Base-by-base conservation (phyloP, 345 rosid genomes). In the Hibiscus trionum region DNA sequence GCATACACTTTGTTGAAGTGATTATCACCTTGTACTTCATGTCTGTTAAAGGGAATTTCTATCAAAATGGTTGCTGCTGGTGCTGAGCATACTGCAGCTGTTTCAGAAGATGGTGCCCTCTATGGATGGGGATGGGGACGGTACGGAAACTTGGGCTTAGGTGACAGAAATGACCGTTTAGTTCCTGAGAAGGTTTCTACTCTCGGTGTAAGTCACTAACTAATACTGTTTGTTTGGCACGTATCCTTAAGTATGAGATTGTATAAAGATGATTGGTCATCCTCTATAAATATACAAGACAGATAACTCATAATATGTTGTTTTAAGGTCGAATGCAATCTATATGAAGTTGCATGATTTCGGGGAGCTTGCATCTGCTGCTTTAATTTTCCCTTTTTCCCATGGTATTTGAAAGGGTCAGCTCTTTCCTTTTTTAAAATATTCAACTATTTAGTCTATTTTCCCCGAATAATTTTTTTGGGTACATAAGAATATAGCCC, bases 61-160 rank as follows among this genome's bases (percentile, higher is more conserved):
- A 80, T 90, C 78, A 95, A 89, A 88, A 81, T 88, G 93, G 96
- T 95, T 50, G 97, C 97, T 72, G 95, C 96, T 74, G 97, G 96
- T 77, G 97, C 97, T 74, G 98, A 94, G 80, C 98, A 94, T 84
- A 88, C 95, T 77, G 96, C 89, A 60, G 98, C 97, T 68, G 87
- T 91, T 70, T 80, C 97, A 74, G 96, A 91, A 86, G 87, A 86
- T 72, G 98, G 98, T 76, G 91, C 87, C 29, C 93, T 94, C 24
- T 91, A 88, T 83, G 98, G 98, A 74, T 94, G 98, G 98, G 98
- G 98, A 8, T 91, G 98, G 97, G 98, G 98, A 19, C 80, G 95
- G 53, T 91, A 94, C 76, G 98, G 97, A 56, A 94, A 94, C 84
- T 77, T 94, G 89, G 98, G 98, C 74, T 84, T 94, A 29, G 98